Conservation (phyloP, 2,329 filamentous ascomycete species). For the Fusarium penzigii region DNA sequence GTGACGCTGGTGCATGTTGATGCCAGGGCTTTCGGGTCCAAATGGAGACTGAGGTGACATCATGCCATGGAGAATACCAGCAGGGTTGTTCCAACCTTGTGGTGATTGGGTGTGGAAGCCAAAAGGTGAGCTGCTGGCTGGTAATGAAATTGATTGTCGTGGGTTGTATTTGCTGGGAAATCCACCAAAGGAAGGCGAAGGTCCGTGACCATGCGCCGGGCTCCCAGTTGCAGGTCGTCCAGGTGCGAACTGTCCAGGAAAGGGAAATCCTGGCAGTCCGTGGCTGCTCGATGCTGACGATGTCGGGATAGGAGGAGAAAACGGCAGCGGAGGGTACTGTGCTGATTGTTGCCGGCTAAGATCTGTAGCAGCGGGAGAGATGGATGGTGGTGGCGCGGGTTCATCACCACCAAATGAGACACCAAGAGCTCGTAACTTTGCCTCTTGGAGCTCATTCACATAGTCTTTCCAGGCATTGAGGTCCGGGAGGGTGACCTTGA, state of each 20-base stretch:
- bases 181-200: slow-evolving; percentile 71
- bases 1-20: slow-evolving; percentile 55
- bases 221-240: slow-evolving; percentile 62
- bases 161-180: slow-evolving; percentile 64
- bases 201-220: slow-evolving; percentile 63
- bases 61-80: slow-evolving; percentile 56
- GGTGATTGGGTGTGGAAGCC: slow-evolving; percentile 65
- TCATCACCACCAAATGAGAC: slow-evolving; percentile 80
- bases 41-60: slow-evolving; percentile 68
- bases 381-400: slow-evolving; percentile 56
- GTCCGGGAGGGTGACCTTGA: slow-evolving; percentile 69
- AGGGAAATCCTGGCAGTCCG: slow-evolving; percentile 54
- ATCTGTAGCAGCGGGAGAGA: slow-evolving; percentile 65
- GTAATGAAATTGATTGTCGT: slow-evolving; percentile 71
- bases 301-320: slow-evolving; percentile 81
- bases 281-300: slow-evolving; percentile 76
- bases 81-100: slow-evolving; percentile 59
- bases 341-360: slow-evolving; percentile 70
- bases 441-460: slow-evolving; percentile 80
- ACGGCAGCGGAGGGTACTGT: slow-evolving; percentile 74
- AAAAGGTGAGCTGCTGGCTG: slow-evolving; percentile 65
- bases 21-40: slow-evolving; percentile 50
- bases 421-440: slow-evolving; percentile 87
- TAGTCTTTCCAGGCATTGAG: slow-evolving; percentile 73
- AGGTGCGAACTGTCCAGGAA: slow-evolving; percentile 60